These are phyloP conservation scores for Capsella rubella DNA, from an alignment of 441 rosid species.

Conservation along the genomic window DNA sequence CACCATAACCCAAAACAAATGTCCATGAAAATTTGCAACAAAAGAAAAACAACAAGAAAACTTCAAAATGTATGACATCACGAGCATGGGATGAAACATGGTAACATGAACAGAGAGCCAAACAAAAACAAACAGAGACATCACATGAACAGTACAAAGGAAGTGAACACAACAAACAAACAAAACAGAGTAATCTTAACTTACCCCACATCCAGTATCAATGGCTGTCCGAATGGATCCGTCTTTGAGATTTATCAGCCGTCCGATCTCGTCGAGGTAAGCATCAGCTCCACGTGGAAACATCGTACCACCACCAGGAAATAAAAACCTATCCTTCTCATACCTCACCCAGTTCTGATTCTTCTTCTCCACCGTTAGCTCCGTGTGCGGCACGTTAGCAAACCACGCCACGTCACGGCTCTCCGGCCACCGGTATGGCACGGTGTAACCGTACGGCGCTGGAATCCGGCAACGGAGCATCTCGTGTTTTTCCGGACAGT, in stretches of 20 bases:
- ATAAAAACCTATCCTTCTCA: constrained; percentile 58
- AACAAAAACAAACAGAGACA: constrained; percentile 25
- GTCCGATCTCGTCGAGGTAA: constrained; percentile 63
- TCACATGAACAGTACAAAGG: constrained; percentile 22
- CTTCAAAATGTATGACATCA: constrained; percentile 29
- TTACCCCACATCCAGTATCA: constrained; percentile 84
- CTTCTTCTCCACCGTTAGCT: constrained; percentile 68
- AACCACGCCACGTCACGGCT: constrained; percentile 69
- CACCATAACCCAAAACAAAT: background rate
- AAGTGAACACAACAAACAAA: background rate
- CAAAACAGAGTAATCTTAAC: constrained; percentile 29
- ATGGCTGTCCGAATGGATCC: constrained; percentile 75
- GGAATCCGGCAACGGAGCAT: constrained; percentile 56
- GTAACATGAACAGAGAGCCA: constrained; percentile 26
- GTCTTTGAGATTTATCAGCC: constrained; percentile 59
- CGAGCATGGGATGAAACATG: constrained; percentile 37
- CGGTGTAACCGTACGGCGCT: constrained; percentile 60
- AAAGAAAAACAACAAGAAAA: background rate
- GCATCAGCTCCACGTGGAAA: constrained; percentile 70
- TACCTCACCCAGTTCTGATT: constrained; percentile 68
- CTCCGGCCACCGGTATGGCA: constrained; percentile 69
- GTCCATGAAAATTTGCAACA: background rate
- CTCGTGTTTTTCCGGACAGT: constrained; percentile 62
- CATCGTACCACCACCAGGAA: constrained; percentile 84
- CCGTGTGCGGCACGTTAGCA: constrained; percentile 68